These are phyloP conservation scores for Medicago truncatula DNA, from an alignment of 306 rosid species.

Conservation along the genomic window DNA sequence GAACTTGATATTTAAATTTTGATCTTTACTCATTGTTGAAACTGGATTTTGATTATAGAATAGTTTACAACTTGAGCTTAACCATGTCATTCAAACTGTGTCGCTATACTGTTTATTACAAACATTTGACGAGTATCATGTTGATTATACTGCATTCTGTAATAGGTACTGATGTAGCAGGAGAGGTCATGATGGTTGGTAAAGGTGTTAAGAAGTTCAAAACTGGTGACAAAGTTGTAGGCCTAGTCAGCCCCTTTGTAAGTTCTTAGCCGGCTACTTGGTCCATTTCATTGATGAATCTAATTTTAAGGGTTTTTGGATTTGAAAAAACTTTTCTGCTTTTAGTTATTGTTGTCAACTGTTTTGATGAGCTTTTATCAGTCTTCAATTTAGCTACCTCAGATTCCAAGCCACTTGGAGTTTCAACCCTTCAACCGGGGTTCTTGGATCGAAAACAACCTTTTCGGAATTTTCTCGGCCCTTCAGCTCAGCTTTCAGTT, in stretches of 20 bases:
- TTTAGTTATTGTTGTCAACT: background rate
- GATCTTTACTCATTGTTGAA: background rate
- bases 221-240: conserved; percentile 73
- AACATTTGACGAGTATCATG: conserved; percentile 12
- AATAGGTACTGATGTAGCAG: conserved; percentile 75
- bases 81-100: background rate
- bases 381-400: no score
- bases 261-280: conserved; percentile 29
- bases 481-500: no score
- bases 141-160: conserved; percentile 28
- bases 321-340: background rate
- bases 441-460: no score
- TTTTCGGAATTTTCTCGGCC: no score
- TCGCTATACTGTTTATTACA: conserved; percentile 8
- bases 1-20: conserved; percentile 14
- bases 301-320: background rate
- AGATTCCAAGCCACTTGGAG: no score
- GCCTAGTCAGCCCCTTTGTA: conserved; percentile 45
- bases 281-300: background rate
- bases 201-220: conserved; percentile 58
- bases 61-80: no score
- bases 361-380: background rate
- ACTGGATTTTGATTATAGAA: no score
- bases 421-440: no score
- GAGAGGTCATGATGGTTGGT: conserved; percentile 72